These are phyloP conservation scores for Pythium biforme DNA, from an alignment of 352 stramenopile genomes.

Conservation along the genomic window DNA sequence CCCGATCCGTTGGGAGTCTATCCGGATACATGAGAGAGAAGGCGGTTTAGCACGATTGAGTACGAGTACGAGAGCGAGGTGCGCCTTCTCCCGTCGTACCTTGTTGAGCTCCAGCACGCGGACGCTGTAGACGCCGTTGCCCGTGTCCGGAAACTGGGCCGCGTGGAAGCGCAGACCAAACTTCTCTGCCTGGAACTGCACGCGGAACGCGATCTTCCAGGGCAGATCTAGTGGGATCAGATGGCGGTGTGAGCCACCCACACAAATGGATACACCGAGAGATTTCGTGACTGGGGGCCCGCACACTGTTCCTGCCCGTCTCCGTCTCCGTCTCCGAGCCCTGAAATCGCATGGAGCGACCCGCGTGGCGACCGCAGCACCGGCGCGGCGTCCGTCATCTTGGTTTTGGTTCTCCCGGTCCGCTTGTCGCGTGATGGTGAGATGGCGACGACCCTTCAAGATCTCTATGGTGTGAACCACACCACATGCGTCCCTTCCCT, in stretches of 20 bases:
- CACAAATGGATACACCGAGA: neutral
- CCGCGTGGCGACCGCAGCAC: slow-evolving; percentile 25
- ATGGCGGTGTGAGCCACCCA: no score
- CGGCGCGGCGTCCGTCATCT: slow-evolving; percentile 10
- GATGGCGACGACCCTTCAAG: slow-evolving; percentile 19
- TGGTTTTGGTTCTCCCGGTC: neutral
- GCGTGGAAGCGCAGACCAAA: slow-evolving; percentile 76
- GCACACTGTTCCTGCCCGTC: slow-evolving; percentile 19
- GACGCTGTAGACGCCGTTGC: slow-evolving; percentile 84
- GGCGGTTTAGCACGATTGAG: no score
- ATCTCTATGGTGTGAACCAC: slow-evolving; percentile 21
- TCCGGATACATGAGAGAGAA: neutral
- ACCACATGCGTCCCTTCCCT: neutral
- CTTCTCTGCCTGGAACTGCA: slow-evolving; percentile 81
- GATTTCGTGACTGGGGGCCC: neutral
- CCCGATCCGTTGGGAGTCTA: slow-evolving; percentile 48
- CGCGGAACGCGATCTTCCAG: slow-evolving; percentile 83
- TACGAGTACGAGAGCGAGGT: no score
- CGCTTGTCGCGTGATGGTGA: no score
- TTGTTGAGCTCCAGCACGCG: slow-evolving; percentile 74
- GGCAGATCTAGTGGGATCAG: slow-evolving; percentile 72
- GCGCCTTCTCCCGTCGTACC: no score
- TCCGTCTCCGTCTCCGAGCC: no score
- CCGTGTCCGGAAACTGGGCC: slow-evolving; percentile 75
- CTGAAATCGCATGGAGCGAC: slow-evolving; percentile 9